Base-by-base conservation (phyloP, 805 yeast species). In the Komagataella mondaviorum region DNA sequence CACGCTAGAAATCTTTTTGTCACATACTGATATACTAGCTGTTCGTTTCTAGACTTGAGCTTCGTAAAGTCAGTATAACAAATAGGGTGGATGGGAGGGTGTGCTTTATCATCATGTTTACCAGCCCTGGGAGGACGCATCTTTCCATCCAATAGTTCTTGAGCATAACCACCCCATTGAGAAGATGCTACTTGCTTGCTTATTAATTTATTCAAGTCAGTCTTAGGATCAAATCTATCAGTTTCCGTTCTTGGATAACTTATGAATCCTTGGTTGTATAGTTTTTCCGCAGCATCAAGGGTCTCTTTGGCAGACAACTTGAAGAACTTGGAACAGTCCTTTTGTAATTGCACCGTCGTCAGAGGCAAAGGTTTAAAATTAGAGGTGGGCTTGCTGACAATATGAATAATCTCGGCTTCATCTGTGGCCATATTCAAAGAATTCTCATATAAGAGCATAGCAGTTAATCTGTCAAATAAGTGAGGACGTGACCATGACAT, bases 231-330 rank as follows among this genome's bases (percentile, higher is more conserved):
- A 59, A 86, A 95, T 22, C 68, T 76, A 63, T 93, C 97, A 0
- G 99, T 93, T 62, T 93, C 99, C 0, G 99, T 93, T 71, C 99
- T 84, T 3, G 99, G 99, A 63, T 93, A 93, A 0, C 97, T 89
- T 1, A 93, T 71, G 60, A 80, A 88, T 0, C 99, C 99, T 48
- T 76, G 72, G 53, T 85, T 89, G 63, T 93, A 93, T 22, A 93
- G 72, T 55, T 77, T 78, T 65, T 93, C 99, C 0, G 99, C 99
- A 0, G 73, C 67, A 23, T 77, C 79, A 59, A 93, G 69, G 2
- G 96, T 80, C 48, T 74, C 75, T 59, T 90, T 89, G 0, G 98
- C 93, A 59, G 86, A 78, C 72, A 88, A 66, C 55, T 81, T 85
- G 61, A 90, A 81, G 58, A 69, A 77, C 23, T 77, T 70, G 0